Percentiles rank a stretch among this genome's conserved stretches.
Evolutionary conservation across 345 rosid genomes (phyloP).

Genomic region (Garcia nutans): DNA sequence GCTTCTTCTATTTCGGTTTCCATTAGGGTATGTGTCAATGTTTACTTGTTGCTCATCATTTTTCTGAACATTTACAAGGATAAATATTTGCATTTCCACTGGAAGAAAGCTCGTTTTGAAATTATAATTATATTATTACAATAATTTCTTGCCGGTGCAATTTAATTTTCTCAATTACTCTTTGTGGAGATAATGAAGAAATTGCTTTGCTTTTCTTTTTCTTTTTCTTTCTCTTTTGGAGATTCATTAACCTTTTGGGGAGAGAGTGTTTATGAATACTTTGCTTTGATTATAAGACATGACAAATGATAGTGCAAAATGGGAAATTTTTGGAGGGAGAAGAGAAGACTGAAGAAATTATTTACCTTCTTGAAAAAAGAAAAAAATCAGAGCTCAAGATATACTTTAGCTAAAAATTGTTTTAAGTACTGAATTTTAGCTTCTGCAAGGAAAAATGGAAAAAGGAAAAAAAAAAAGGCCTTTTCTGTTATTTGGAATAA

Average conservation of each 20-base stretch:
- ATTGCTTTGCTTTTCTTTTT: background rate
- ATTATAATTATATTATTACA: too few species aligned
- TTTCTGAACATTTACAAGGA: background rate
- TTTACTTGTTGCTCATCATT: background rate
- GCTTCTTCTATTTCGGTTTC: conserved; percentile 37
- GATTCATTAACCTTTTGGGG: background rate
- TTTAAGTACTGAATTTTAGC: background rate
- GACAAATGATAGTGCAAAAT: background rate
- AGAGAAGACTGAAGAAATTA: background rate
- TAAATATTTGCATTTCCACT: background rate
- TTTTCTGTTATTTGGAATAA: background rate
- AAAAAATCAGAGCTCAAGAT: background rate
- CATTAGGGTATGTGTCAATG: conserved; percentile 38
- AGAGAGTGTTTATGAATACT: background rate
- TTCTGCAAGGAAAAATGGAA: background rate
- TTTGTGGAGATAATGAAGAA: background rate
- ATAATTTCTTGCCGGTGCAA: background rate
- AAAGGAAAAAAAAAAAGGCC: background rate
- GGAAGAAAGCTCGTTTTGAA: too few species aligned
- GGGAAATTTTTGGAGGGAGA: background rate
- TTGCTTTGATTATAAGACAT: background rate
- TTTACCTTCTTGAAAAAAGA: background rate
- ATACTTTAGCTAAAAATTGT: background rate
- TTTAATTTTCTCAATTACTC: background rate
- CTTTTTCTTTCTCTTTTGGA: background rate